Conservation (phyloP, 78 protist species). For the Pigoraptor vietnamica region DNA sequence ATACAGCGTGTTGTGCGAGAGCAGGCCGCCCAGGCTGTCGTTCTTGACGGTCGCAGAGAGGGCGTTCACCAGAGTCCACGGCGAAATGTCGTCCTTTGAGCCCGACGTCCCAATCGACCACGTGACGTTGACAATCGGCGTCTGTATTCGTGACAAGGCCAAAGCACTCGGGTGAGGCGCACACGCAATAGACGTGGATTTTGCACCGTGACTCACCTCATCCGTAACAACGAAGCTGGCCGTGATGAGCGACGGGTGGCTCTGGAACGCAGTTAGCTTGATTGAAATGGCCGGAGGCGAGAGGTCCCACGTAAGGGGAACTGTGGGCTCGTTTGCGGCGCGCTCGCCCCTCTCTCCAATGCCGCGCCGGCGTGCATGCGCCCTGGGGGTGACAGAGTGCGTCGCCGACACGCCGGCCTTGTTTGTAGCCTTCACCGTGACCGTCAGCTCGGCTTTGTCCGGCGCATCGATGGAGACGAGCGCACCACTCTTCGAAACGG, state of each 20-base stretch:
- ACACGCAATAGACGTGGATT: too few relatives aligned
- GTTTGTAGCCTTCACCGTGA: not conserved
- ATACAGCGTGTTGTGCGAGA: not conserved
- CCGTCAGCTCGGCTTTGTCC: not conserved
- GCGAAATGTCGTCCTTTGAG: not conserved
- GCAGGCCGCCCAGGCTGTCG: not conserved
- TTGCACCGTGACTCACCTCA: not conserved
- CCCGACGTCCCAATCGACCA: not conserved
- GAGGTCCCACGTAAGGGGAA: not conserved
- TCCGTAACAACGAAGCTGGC: not conserved
- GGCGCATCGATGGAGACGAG: not conserved
- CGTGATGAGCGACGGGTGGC: not conserved
- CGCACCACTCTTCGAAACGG: not conserved
- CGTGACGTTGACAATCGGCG: not conserved
- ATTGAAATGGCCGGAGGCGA: not conserved
- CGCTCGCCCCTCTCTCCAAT: not conserved
- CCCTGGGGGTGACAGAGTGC: not conserved
- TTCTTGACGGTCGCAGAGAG: not conserved
- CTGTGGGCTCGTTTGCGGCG: not conserved
- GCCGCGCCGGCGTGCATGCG: too few relatives aligned
- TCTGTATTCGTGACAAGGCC: not conserved
- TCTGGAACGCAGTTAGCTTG: not conserved
- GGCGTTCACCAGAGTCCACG: not conserved
- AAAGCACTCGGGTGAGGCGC: too few relatives aligned
- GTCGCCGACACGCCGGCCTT: not conserved